phyloP scores from a whole-genome alignment of 768 basidiomycete genomes.

The Tulasnella sp. region DNA sequence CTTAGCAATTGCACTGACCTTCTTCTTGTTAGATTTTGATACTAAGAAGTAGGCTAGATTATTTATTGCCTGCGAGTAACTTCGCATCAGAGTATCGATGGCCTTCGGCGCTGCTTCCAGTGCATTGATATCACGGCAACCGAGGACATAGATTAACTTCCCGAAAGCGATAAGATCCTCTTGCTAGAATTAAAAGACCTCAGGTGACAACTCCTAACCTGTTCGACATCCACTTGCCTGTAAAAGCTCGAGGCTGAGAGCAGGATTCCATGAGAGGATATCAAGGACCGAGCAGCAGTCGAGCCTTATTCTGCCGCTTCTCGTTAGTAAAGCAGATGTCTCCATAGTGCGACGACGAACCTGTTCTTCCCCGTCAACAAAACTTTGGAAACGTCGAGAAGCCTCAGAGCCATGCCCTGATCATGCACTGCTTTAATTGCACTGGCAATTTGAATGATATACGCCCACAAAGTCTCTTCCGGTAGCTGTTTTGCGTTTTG shows the following conservation, averaged over 20 bases:
- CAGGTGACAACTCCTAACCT: not conserved
- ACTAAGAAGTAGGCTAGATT: slow-evolving; percentile 68
- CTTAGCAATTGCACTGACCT: slow-evolving; percentile 37
- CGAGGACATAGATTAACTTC: slow-evolving; percentile 68
- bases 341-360: slow-evolving; percentile 31
- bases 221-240: slow-evolving; percentile 36
- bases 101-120: slow-evolving; percentile 61
- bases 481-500: slow-evolving; percentile 42
- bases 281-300: slow-evolving; percentile 83
- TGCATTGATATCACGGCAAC: slow-evolving; percentile 58
- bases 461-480: slow-evolving; percentile 85
- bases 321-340: not conserved
- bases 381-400: slow-evolving; percentile 81
- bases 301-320: slow-evolving; percentile 57
- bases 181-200: slow-evolving; percentile 38
- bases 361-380: slow-evolving; percentile 84
- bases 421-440: slow-evolving; percentile 84
- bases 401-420: slow-evolving; percentile 66
- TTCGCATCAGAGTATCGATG: slow-evolving; percentile 60
- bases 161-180: slow-evolving; percentile 88
- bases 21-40: slow-evolving; percentile 59
- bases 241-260: slow-evolving; percentile 46
- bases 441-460: slow-evolving; percentile 79
- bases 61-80: slow-evolving; percentile 78
- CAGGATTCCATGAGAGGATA: slow-evolving; percentile 67